A percentile compares a stretch with the other conserved stretches of the same genome.
Evolutionary conservation across 345 rosid genomes (phyloP).

Genomic region (Psidium friedrichsthalianum): DNA sequence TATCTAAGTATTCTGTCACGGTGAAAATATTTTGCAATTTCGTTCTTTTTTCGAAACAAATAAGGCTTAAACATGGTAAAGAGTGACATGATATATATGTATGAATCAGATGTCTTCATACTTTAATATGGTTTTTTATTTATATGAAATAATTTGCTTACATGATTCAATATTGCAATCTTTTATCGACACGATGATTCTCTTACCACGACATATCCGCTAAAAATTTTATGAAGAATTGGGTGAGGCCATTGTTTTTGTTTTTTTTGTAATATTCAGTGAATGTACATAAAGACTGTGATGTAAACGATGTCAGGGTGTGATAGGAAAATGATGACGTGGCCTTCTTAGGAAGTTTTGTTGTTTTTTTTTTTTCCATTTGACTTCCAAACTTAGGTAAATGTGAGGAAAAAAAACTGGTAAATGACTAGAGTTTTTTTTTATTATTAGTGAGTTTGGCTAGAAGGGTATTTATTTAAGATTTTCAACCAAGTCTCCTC

Average conservation of each 20-base stretch:
- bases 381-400: background rate
- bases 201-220: no score
- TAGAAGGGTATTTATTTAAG: background rate
- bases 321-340: background rate
- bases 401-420: background rate
- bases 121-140: background rate
- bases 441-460: background rate
- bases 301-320: background rate
- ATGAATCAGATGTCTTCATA: background rate
- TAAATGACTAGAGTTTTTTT: background rate
- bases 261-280: background rate
- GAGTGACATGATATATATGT: background rate
- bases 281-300: background rate
- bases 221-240: background rate
- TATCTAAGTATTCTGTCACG: no score
- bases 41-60: no score
- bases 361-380: background rate
- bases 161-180: no score
- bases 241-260: background rate
- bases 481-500: background rate
- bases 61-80: background rate
- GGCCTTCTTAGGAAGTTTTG: background rate
- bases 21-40: no score
- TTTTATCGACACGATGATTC: no score
- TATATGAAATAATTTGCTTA: background rate